These are phyloP conservation scores for Lyophyllum decastes DNA, from an alignment of 768 basidiomycete species.

Conservation along the genomic window DNA sequence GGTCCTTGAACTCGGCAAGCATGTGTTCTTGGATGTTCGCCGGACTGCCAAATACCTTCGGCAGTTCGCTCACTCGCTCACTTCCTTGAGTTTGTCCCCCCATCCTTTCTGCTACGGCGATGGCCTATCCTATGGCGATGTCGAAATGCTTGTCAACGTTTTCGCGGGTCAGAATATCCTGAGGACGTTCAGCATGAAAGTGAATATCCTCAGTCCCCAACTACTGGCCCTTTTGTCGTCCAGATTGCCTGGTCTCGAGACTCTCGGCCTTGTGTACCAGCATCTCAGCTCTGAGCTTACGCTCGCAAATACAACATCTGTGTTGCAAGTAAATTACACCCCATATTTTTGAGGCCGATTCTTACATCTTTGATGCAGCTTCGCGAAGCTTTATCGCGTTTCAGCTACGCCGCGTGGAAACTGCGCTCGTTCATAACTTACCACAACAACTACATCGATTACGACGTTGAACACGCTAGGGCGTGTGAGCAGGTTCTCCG, in stretches of 20 bases:
- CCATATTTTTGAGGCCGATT: not conserved
- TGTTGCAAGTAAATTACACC: not conserved
- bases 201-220: constrained; percentile 4
- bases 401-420: not conserved
- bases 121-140: constrained; percentile 1
- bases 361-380: not conserved
- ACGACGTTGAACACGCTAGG: not conserved
- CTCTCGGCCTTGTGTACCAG: constrained; percentile 2
- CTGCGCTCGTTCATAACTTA: not conserved
- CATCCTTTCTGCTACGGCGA: not conserved
- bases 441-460: too few relatives aligned
- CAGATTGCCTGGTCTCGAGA: constrained; percentile 6
- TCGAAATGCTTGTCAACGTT: not conserved
- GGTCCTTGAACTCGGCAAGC: constrained; percentile 6
- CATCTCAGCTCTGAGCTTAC: not conserved
- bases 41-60: constrained; percentile 7
- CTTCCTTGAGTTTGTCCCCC: not conserved
- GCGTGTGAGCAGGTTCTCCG: not conserved
- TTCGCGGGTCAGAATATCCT: constrained; percentile 5
- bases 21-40: not conserved
- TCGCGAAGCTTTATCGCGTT: not conserved
- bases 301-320: not conserved
- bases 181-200: not conserved
- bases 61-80: constrained; percentile 3
- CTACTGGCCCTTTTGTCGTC: constrained; percentile 7